These are phyloP conservation scores for Elongisporangium prolatum DNA, from an alignment of 352 stramenopile genomes.

Conservation along the genomic window DNA sequence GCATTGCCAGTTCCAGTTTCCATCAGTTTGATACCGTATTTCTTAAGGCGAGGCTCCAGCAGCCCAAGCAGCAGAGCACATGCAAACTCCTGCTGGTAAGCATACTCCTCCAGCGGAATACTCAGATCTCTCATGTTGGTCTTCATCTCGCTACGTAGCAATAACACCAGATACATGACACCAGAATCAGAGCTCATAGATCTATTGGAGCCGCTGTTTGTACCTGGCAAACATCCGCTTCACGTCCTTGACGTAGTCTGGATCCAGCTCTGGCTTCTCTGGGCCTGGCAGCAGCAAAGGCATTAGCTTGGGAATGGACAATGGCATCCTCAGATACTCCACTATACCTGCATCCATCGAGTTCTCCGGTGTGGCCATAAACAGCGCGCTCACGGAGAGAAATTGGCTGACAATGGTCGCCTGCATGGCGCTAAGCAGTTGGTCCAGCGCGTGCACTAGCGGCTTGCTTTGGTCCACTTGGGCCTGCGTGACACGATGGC, in stretches of 20 bases:
- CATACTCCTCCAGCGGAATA: slow-evolving; percentile 80
- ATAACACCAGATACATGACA: background rate
- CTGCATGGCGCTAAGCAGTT: slow-evolving; percentile 65
- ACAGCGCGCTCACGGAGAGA: slow-evolving; percentile 63
- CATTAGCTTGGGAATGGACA: slow-evolving; percentile 1
- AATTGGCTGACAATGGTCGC: slow-evolving; percentile 63
- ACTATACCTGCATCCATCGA: slow-evolving; percentile 44
- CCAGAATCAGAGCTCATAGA: background rate
- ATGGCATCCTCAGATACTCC: background rate
- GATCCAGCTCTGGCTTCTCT: slow-evolving; percentile 55
- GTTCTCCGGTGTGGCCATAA: slow-evolving; percentile 75
- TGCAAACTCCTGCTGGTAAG: slow-evolving; percentile 75
- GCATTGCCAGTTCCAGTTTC: slow-evolving; percentile 4
- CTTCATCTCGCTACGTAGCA: slow-evolving; percentile 70
- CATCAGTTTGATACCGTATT: slow-evolving; percentile 48
- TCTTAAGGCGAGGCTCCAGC: slow-evolving; percentile 67
- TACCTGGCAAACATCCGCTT: slow-evolving; percentile 49
- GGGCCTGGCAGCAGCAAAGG: slow-evolving; percentile 11
- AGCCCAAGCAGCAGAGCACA: slow-evolving; percentile 67
- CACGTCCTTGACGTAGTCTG: slow-evolving; percentile 66
- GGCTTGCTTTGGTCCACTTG: slow-evolving; percentile 28
- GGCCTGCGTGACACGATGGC: background rate
- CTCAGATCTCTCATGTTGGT: slow-evolving; percentile 76
- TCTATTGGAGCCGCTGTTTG: background rate
- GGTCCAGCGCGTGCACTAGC: slow-evolving; percentile 52